phyloP scores from a whole-genome alignment of 192 early-diverging fungal species.

The Umbelopsis vinacea region DNA sequence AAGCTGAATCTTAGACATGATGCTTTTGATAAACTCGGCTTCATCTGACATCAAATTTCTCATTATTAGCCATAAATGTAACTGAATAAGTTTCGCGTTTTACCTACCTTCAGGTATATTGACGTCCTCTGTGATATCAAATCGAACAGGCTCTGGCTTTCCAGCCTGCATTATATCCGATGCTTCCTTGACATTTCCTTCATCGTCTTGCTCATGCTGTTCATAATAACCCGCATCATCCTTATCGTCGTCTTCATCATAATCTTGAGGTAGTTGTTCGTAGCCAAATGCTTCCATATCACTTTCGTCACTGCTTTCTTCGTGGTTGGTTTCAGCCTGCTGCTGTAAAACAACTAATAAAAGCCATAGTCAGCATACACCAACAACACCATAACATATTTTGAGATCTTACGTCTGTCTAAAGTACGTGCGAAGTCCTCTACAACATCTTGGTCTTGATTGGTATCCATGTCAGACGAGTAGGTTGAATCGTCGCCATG shows the following conservation, averaged over 20 bases:
- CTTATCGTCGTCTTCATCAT: neutral
- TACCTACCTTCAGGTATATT: conserved; percentile 17
- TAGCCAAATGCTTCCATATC: neutral
- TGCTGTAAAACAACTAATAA: neutral
- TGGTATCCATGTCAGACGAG: neutral
- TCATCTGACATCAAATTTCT: neutral
- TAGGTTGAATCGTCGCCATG: neutral
- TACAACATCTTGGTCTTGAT: neutral
- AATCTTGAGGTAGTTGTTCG: conserved; percentile 2
- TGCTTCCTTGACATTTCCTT: neutral
- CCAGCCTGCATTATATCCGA: neutral
- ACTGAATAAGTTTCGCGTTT: neutral
- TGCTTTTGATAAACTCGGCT: neutral
- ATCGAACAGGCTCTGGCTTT: neutral
- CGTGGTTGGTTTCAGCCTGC: neutral
- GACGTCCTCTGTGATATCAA: neutral
- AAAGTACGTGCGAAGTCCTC: conserved; percentile 1
- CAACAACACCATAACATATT: neutral
- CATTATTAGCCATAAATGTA: neutral
- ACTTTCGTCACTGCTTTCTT: neutral
- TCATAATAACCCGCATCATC: neutral
- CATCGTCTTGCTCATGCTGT: no score
- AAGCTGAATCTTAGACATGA: conserved; percentile 7
- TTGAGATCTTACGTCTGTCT: neutral
- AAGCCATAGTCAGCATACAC: neutral